Base-by-base conservation (phyloP, 1,284 basidiomycete species). In the Phylloboletellus chloephorus region DNA sequence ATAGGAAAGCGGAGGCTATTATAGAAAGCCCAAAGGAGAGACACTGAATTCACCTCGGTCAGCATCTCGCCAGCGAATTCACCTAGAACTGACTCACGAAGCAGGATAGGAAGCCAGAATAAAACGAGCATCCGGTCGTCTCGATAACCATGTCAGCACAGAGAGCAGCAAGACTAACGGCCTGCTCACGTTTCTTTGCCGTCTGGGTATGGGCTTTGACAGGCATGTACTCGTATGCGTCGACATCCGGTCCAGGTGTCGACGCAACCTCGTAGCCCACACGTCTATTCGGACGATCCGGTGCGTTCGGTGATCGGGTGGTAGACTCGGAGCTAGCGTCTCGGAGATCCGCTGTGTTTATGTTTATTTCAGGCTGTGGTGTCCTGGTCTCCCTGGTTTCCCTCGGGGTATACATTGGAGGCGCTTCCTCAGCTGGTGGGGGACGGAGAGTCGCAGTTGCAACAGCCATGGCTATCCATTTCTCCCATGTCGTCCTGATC, bases 81-180 rank as follows among this genome's bases (percentile, higher is more conserved):
- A 55, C 33, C 34, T 10, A 44, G 41, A 28, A 36, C 35, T 33
- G 2, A 79, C 83, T 68, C 53, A 88, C 86, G 64, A 50, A 90
- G 63, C 22, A 96, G 71, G 50, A 94, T 88, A 3, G 93, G 93
- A 52, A 96, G 74, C 93, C 93, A 97, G 73, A 97, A 96, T 43
- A 89, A 67, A 37, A 93, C 66, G 35, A 97, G 76, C 93, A 97
- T 96, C 34, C 82, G 81, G 63, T 97, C 92, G 64, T 88, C 91
- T 89, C 54, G 17, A 52, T 8, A 26, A 31, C 8, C 15, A 7
- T 15, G 38, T 56, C 21, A 59, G 13, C 5, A 37, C 11, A 23
- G 5, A 4, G 0, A 5, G 17, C 3, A 25, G 2, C 7, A 28
- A 19, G 31, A 5, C 21, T 32, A 33, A 21, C 31, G 37, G 31